A percentile compares a stretch with the other conserved stretches of the same genome.
Evolutionary conservation across 768 basidiomycete genomes (phyloP).

Genomic region (Tricholomella constricta): DNA sequence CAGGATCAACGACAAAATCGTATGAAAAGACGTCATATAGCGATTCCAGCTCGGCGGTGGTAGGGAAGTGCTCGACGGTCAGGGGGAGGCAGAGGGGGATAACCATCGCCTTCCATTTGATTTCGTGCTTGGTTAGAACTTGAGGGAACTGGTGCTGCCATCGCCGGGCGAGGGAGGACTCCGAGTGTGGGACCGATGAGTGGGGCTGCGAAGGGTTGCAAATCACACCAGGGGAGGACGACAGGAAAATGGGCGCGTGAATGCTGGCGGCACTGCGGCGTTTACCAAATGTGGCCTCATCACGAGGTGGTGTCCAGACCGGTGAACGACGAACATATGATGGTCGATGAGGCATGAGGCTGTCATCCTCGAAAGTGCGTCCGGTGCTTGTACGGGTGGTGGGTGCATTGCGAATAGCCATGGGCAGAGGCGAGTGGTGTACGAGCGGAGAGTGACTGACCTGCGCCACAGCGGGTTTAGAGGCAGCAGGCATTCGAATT

Average conservation of each 20-base stretch:
- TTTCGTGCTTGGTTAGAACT: conserved; percentile 74
- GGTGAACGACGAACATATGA: conserved; percentile 62
- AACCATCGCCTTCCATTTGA: conserved; percentile 90
- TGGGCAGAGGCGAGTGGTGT: conserved; percentile 38
- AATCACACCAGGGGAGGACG: conserved; percentile 49
- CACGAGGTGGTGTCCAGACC: conserved; percentile 67
- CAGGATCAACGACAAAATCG: conserved; percentile 82
- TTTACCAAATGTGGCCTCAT: conserved; percentile 59
- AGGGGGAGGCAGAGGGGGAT: conserved; percentile 89
- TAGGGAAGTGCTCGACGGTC: conserved; percentile 88
- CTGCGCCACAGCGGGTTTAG: conserved; percentile 37
- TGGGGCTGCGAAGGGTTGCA: conserved; percentile 72
- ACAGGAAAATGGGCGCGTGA: conserved; percentile 40
- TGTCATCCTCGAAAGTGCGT: conserved; percentile 63
- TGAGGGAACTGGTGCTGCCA: conserved; percentile 89
- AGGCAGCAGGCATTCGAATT: conserved; percentile 33
- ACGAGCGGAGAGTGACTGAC: conserved; percentile 36
- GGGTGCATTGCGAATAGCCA: conserved; percentile 41
- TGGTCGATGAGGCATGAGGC: conserved; percentile 41
- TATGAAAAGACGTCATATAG: conserved; percentile 85
- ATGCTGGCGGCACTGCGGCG: conserved; percentile 50
- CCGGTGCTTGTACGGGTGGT: conserved; percentile 47
- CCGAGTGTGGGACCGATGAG: conserved; percentile 56
- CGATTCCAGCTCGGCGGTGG: conserved; percentile 69
- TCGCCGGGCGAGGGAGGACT: conserved; percentile 76